Evolutionary conservation across 2,329 filamentous ascomycete species (phyloP).

Genomic region (Chaetomiaceae sp.): DNA sequence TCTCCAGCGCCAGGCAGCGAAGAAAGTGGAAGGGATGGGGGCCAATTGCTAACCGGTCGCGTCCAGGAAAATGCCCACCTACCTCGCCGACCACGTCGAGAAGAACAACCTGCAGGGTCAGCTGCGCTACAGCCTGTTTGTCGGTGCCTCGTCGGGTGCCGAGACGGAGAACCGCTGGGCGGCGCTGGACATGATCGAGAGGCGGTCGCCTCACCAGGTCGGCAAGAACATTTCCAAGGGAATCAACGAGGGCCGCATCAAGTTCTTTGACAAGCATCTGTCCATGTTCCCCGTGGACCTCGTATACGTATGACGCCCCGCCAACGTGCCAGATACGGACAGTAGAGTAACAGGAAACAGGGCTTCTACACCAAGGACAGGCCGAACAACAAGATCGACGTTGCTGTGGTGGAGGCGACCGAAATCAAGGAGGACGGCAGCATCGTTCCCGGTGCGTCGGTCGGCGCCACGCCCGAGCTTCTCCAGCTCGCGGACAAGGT

Average conservation of each 20-base stretch:
- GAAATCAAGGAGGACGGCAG: conserved; percentile 82
- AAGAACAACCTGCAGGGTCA: conserved; percentile 78
- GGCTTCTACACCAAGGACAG: conserved; percentile 82
- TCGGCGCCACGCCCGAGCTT: conserved; percentile 79
- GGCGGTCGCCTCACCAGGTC: conserved; percentile 79
- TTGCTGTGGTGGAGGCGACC: conserved; percentile 78
- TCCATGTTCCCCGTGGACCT: conserved; percentile 88
- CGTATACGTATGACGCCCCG: conserved; percentile 57
- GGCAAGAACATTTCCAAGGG: conserved; percentile 87
- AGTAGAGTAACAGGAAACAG: conserved; percentile 32
- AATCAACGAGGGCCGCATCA: conserved; percentile 82
- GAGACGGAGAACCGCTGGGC: conserved; percentile 94
- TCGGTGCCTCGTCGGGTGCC: conserved; percentile 82
- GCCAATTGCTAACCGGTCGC: conserved; percentile 13
- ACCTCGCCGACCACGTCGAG: conserved; percentile 83
- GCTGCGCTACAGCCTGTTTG: conserved; percentile 81
- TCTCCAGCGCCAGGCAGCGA: not conserved
- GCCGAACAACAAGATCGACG: conserved; percentile 68
- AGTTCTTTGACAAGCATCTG: conserved; percentile 91
- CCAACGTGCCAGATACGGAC: no score
- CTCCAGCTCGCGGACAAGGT: conserved; percentile 83
- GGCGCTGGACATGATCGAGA: conserved; percentile 82
- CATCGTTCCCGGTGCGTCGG: conserved; percentile 80
- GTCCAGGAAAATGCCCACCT: conserved; percentile 73
- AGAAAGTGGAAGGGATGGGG: not conserved